Evolutionary conservation across 129 eudicot species (phyloP).

Genomic region (Arctium minus): DNA sequence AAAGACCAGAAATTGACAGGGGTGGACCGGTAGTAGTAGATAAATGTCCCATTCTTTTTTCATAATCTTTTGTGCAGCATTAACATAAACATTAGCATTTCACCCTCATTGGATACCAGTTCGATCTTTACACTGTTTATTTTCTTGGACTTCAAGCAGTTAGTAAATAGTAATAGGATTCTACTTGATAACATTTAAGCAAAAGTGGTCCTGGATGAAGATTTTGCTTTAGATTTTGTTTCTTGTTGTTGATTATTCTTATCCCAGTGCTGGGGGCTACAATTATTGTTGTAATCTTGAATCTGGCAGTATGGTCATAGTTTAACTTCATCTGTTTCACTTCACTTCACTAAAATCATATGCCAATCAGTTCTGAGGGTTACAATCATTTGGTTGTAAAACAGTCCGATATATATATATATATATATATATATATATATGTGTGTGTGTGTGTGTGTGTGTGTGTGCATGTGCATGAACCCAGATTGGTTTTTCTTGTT

Average conservation of each 20-base stretch:
- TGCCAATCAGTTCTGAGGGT: constrained; percentile 17
- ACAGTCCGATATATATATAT: neutral
- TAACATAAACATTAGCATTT: neutral
- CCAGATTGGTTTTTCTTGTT: constrained; percentile 3
- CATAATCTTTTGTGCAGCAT: neutral
- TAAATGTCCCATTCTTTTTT: constrained; percentile 16
- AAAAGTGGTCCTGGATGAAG: constrained; percentile 13
- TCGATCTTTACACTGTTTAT: neutral
- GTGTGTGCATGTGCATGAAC: neutral
- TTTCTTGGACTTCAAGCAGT: neutral
- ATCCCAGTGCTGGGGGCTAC: constrained; percentile 15
- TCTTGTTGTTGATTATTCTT: constrained; percentile 3
- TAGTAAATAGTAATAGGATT: neutral
- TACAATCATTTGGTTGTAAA: constrained; percentile 19
- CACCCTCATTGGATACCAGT: neutral
- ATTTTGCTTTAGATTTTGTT: constrained; percentile 20
- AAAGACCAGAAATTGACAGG: constrained; percentile 4
- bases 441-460: too few relatives aligned
- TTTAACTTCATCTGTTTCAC: constrained; percentile 35
- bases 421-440: neutral
- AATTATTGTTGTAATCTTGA: constrained; percentile 5
- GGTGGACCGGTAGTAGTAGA: neutral
- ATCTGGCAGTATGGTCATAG: constrained; percentile 33
- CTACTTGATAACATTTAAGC: neutral
- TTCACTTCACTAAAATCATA: constrained; percentile 9